Evolutionary conservation across 352 stramenopile genomes (phyloP).

Genomic region (Globisporangium rhizosaccharum): DNA sequence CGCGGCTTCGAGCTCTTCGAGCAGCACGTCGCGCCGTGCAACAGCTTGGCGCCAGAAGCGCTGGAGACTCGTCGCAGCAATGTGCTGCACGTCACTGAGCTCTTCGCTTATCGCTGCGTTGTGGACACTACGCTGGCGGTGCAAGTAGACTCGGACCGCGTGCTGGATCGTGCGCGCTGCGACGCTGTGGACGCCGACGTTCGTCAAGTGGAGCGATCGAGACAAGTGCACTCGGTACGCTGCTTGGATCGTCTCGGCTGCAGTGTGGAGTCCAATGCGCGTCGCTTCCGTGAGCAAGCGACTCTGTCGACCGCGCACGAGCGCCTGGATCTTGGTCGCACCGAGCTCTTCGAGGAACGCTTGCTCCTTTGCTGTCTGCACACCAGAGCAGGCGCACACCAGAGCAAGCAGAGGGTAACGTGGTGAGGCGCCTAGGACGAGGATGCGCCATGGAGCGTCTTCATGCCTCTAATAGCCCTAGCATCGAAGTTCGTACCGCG

Average conservation of each 20-base stretch:
- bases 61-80: constrained; percentile 51
- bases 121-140: constrained; percentile 17
- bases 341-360: constrained; percentile 42
- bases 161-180: constrained; percentile 48
- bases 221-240: constrained; percentile 27
- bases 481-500: constrained; percentile 27
- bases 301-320: constrained; percentile 53
- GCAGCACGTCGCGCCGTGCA: constrained; percentile 13
- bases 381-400: not conserved
- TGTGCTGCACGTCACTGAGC: constrained; percentile 35
- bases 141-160: constrained; percentile 25
- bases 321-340: constrained; percentile 54
- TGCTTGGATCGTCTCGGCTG: constrained; percentile 42
- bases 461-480: not conserved
- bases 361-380: constrained; percentile 31
- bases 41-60: constrained; percentile 31
- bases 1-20: constrained; percentile 48
- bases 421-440: not conserved
- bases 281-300: constrained; percentile 43
- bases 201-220: constrained; percentile 2
- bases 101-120: constrained; percentile 29
- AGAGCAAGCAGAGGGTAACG: not conserved
- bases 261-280: constrained; percentile 33
- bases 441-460: not conserved
- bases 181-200: constrained; percentile 37